Percentiles rank a stretch among this genome's conserved stretches.
phyloP scores from a whole-genome alignment of 768 basidiomycete genomes.

The Boletus sensibilis region DNA sequence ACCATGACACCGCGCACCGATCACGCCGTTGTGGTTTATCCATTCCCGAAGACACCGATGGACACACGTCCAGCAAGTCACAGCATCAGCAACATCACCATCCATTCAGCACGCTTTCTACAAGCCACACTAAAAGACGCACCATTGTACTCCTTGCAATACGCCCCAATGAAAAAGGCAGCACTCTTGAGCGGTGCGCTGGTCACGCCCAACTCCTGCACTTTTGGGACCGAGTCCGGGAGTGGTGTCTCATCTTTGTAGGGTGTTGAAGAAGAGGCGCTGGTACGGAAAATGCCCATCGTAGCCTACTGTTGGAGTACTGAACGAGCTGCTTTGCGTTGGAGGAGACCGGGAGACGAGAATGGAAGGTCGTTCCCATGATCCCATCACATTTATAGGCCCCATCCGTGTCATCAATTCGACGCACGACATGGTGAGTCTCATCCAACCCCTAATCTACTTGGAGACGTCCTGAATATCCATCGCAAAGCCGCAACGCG shows the following conservation, averaged over 20 bases:
- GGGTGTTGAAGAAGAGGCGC: conserved; percentile 45
- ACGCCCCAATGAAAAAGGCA: conserved; percentile 93
- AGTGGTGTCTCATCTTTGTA: conserved; percentile 67
- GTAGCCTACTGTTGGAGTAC: conserved; percentile 21
- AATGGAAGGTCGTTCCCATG: conserved; percentile 29
- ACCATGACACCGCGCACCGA: neutral
- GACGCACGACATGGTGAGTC: conserved; percentile 22
- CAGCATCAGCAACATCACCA: neutral
- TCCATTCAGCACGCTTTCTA: conserved; percentile 9
- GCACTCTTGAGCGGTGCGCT: conserved; percentile 95
- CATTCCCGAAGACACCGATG: neutral
- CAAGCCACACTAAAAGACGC: conserved; percentile 26
- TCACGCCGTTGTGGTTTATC: neutral
- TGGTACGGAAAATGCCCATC: conserved; percentile 55
- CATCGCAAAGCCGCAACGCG: conserved; percentile 46
- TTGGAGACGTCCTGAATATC: neutral
- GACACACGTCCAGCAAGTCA: neutral
- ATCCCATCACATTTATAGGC: conserved; percentile 16
- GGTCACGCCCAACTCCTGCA: conserved; percentile 84
- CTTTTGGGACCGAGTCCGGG: conserved; percentile 67
- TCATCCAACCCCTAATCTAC: neutral
- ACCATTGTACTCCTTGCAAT: conserved; percentile 98
- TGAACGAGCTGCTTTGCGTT: conserved; percentile 17
- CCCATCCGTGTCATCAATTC: neutral
- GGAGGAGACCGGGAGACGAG: conserved; percentile 17